Percentiles rank a stretch among this genome's conserved stretches.
Evolutionary conservation across 805 yeast species (phyloP).

Genomic region (Candida silvicultrix): DNA sequence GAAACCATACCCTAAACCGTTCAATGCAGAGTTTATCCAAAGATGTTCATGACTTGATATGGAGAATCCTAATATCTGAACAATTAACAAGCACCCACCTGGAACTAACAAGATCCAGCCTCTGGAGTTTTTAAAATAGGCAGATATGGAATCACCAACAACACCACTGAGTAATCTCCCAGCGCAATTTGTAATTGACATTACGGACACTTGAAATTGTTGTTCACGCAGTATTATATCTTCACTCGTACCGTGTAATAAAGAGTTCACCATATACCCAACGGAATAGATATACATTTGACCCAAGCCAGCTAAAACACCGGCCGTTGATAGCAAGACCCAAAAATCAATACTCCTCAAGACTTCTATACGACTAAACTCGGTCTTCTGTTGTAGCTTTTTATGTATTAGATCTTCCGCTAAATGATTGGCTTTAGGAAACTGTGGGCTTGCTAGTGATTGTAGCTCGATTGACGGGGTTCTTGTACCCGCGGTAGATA

Average conservation of each 20-base stretch:
- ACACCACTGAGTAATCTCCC: slow-evolving; percentile 65
- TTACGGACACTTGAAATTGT: slow-evolving; percentile 65
- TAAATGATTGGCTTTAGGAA: not conserved
- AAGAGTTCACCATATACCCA: slow-evolving; percentile 60
- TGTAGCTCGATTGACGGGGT: slow-evolving; percentile 14
- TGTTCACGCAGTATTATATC: slow-evolving; percentile 45
- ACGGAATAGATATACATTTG: slow-evolving; percentile 72
- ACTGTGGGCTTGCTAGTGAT: not conserved
- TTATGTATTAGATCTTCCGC: slow-evolving; percentile 3
- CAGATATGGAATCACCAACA: slow-evolving; percentile 53
- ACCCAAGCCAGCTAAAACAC: slow-evolving; percentile 58
- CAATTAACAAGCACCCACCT: slow-evolving; percentile 34
- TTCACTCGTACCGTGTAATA: slow-evolving; percentile 22
- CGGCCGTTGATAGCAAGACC: slow-evolving; percentile 41
- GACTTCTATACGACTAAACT: slow-evolving; percentile 11
- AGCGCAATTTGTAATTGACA: slow-evolving; percentile 59
- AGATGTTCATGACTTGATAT: slow-evolving; percentile 30
- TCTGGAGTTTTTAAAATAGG: slow-evolving; percentile 39
- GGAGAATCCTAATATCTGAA: slow-evolving; percentile 43
- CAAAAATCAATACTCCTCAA: slow-evolving; percentile 36
- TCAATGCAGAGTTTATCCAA: slow-evolving; percentile 45
- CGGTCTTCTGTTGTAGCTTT: not conserved
- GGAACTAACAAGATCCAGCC: slow-evolving; percentile 52
- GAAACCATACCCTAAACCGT: slow-evolving; percentile 70
- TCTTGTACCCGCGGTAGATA: not conserved